Percentiles rank a stretch among this genome's conserved stretches.
Evolutionary conservation across 352 stramenopile genomes (phyloP).

Genomic region (Globisporangium nunn): DNA sequence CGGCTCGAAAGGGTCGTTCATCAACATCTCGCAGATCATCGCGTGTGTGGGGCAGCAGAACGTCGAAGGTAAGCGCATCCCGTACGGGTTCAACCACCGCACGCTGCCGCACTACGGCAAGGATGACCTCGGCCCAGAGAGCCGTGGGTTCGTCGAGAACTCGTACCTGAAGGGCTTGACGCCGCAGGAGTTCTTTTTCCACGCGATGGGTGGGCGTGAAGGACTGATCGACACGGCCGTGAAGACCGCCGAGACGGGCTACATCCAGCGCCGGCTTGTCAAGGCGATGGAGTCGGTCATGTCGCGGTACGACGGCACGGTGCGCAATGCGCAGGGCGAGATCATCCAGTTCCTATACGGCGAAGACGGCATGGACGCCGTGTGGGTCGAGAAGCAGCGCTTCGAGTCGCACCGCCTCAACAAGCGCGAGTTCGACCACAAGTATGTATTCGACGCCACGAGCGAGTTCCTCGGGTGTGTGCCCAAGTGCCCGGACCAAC

Average conservation of each 20-base stretch:
- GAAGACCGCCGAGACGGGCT: constrained; percentile 99
- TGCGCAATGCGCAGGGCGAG: constrained; percentile 91
- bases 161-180: constrained; percentile 96
- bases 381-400: constrained; percentile 98
- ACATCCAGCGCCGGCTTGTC: constrained; percentile 99
- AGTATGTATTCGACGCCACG: constrained; percentile 90
- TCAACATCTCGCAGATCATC: constrained; percentile 99
- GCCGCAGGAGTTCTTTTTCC: constrained; percentile 98
- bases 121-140: constrained; percentile 97
- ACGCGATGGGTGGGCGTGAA: constrained; percentile 98
- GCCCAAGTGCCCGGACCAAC: constrained; percentile 75
- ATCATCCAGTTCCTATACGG: constrained; percentile 90
- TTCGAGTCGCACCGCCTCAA: constrained; percentile 89
- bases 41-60: constrained; percentile 98
- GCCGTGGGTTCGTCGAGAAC: constrained; percentile 99
- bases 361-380: constrained; percentile 99
- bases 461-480: constrained; percentile 91
- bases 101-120: constrained; percentile 95
- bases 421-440: constrained; percentile 91
- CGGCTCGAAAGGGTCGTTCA: constrained; percentile 99
- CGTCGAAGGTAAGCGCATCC: constrained; percentile 97
- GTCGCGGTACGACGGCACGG: constrained; percentile 97
- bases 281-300: constrained; percentile 99
- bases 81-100: constrained; percentile 92
- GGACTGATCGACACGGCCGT: constrained; percentile 99